phyloP scores from a whole-genome alignment of 495 filamentous ascomycete genomes.

The Penicillium paxilli region DNA sequence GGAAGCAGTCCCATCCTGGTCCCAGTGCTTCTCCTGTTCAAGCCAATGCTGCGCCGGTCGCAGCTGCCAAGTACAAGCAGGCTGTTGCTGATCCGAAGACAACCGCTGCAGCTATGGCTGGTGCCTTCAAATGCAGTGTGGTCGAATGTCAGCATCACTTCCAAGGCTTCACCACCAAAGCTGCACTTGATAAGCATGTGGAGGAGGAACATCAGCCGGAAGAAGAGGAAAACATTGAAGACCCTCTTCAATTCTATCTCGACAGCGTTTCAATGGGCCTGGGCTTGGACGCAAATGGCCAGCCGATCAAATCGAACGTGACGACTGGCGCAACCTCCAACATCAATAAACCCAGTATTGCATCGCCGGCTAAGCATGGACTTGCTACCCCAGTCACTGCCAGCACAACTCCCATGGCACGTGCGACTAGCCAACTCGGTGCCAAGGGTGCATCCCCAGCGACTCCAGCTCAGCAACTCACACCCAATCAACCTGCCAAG shows the following conservation, averaged over 20 bases:
- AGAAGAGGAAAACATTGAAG: conserved; percentile 42
- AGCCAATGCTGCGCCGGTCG: conserved; percentile 21
- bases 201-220: conserved; percentile 45
- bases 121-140: conserved; percentile 44
- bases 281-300: conserved; percentile 32
- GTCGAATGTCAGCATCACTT: conserved; percentile 45
- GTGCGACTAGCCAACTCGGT: conserved; percentile 38
- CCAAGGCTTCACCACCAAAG: conserved; percentile 46
- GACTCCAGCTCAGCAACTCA: conserved; percentile 41
- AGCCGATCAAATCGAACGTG: conserved; percentile 20
- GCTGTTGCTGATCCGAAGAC: conserved; percentile 35
- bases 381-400: conserved; percentile 37
- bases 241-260: conserved; percentile 48
- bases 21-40: conserved; percentile 33
- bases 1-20: conserved; percentile 47
- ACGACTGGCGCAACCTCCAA: conserved; percentile 9
- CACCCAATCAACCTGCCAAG: conserved; percentile 35
- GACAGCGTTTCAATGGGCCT: conserved; percentile 44
- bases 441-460: conserved; percentile 41
- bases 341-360: conserved; percentile 21
- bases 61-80: conserved; percentile 37
- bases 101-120: conserved; percentile 25
- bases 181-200: conserved; percentile 48
- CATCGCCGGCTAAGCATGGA: conserved; percentile 36
- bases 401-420: conserved; percentile 43